Percentiles rank a stretch among this genome's conserved stretches.
These are phyloP conservation scores for Cinnamomum chago DNA, from an alignment of 164 flowering plant genomes.

Conservation along the genomic window DNA sequence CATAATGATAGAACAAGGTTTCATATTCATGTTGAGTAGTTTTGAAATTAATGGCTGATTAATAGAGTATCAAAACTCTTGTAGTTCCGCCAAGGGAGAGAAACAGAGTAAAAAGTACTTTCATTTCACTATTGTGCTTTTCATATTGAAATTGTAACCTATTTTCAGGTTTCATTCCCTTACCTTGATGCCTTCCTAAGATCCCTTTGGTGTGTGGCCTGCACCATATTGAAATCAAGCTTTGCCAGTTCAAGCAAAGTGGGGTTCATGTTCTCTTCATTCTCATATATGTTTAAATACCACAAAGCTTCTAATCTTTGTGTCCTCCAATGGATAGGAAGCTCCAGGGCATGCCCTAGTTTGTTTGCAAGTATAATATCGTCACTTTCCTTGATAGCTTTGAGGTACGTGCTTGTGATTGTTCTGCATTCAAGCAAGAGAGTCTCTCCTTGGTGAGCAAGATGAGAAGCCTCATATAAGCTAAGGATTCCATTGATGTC, in stretches of 20 bases:
- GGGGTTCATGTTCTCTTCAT: constrained; percentile 2
- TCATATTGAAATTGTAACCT: too few species aligned
- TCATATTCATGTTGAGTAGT: too few species aligned
- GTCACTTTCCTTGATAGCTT: not conserved
- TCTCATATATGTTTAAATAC: constrained; percentile 11
- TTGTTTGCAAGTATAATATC: constrained; percentile 9
- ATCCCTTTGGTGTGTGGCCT: not conserved
- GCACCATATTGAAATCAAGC: constrained; percentile 8
- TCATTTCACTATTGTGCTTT: too few species aligned
- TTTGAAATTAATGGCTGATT: too few species aligned
- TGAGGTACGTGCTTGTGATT: constrained; percentile 26
- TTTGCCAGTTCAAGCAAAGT: constrained; percentile 4
- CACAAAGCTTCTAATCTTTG: constrained; percentile 27
- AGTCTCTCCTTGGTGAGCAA: constrained; percentile 37
- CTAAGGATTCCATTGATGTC: constrained; percentile 13
- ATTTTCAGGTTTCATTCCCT: too few species aligned
- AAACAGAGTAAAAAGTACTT: too few species aligned
- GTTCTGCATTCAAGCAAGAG: constrained; percentile 38
- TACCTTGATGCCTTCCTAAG: not conserved
- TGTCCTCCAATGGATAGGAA: constrained; percentile 46
- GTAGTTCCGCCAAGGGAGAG: too few species aligned
- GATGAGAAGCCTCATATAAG: constrained; percentile 21
- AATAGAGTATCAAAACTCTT: too few species aligned
- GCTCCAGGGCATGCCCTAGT: constrained; percentile 21
- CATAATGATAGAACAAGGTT: too few species aligned